phyloP scores from a whole-genome alignment of 768 basidiomycete genomes.

The Chiua virens region DNA sequence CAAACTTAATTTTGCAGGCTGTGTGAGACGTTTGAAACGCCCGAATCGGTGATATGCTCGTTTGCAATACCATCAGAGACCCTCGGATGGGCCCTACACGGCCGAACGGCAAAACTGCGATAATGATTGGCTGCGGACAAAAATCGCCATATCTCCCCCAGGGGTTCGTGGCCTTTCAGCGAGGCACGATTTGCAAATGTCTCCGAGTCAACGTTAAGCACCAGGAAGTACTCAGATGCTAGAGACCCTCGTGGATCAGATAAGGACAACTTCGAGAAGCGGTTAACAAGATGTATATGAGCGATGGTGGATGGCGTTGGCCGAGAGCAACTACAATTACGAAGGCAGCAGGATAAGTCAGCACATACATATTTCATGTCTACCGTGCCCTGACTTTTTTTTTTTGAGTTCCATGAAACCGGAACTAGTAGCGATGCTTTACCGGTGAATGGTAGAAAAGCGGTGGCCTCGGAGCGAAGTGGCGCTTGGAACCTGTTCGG shows the following conservation, averaged over 20 bases:
- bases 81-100: conserved; percentile 29
- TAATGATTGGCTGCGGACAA: conserved; percentile 38
- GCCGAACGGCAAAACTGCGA: conserved; percentile 32
- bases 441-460: conserved; percentile 44
- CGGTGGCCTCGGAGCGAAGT: conserved; percentile 35
- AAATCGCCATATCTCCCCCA: conserved; percentile 55
- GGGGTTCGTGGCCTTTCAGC: conserved; percentile 38
- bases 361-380: conserved; percentile 31
- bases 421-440: conserved; percentile 43
- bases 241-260: conserved; percentile 38
- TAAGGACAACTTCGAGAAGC: conserved; percentile 21
- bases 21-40: conserved; percentile 12
- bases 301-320: conserved; percentile 19
- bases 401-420: conserved; percentile 52
- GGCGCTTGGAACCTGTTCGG: conserved; percentile 21
- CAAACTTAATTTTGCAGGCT: conserved; percentile 20
- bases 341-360: conserved; percentile 21
- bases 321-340: conserved; percentile 26
- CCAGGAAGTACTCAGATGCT: conserved; percentile 22
- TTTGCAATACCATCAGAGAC: conserved; percentile 9
- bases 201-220: conserved; percentile 33
- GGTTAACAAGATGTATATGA: conserved; percentile 34
- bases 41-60: conserved; percentile 12
- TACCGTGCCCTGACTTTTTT: conserved; percentile 35
- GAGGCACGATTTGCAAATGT: conserved; percentile 32